phyloP scores from a whole-genome alignment of 2,329 filamentous ascomycete genomes.

The Xylaria multiplex region DNA sequence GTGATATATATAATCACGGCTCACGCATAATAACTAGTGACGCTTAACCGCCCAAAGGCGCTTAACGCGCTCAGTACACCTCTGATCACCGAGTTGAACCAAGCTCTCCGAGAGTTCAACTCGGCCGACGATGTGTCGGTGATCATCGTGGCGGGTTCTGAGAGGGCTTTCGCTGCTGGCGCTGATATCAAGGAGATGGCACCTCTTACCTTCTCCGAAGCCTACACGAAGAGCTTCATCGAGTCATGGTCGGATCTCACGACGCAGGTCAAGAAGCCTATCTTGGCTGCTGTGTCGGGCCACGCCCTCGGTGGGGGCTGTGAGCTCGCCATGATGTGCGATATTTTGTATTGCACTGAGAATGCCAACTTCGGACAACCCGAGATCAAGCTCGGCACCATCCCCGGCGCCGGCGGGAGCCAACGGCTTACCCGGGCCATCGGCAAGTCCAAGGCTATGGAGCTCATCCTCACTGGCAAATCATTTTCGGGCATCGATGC shows the following conservation, averaged over 20 bases:
- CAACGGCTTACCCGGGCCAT: conserved; percentile 86
- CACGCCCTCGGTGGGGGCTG: conserved; percentile 95
- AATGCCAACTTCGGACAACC: conserved; percentile 94
- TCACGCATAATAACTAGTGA: conserved; percentile 67
- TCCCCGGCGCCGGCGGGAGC: conserved; percentile 90
- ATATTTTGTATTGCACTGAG: conserved; percentile 90
- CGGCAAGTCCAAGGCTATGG: conserved; percentile 89
- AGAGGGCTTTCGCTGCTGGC: conserved; percentile 92
- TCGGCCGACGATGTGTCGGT: conserved; percentile 74
- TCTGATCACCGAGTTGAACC: conserved; percentile 88
- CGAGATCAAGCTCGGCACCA: conserved; percentile 93
- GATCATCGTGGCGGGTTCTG: conserved; percentile 87
- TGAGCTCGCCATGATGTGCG: conserved; percentile 97
- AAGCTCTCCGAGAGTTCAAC: conserved; percentile 77
- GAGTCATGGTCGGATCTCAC: conserved; percentile 91
- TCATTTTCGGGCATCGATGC: conserved; percentile 87
- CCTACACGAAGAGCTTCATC: conserved; percentile 92
- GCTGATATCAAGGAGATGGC: conserved; percentile 99
- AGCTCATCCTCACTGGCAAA: conserved; percentile 86
- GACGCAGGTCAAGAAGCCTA: conserved; percentile 86
- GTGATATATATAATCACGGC: conserved; percentile 8
- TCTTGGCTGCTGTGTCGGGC: conserved; percentile 93
- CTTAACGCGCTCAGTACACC: conserved; percentile 93
- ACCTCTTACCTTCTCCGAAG: conserved; percentile 84
- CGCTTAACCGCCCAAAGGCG: conserved; percentile 91